phyloP scores from a whole-genome alignment of 192 early-diverging fungal species.

The Geranomyces variabilis region DNA sequence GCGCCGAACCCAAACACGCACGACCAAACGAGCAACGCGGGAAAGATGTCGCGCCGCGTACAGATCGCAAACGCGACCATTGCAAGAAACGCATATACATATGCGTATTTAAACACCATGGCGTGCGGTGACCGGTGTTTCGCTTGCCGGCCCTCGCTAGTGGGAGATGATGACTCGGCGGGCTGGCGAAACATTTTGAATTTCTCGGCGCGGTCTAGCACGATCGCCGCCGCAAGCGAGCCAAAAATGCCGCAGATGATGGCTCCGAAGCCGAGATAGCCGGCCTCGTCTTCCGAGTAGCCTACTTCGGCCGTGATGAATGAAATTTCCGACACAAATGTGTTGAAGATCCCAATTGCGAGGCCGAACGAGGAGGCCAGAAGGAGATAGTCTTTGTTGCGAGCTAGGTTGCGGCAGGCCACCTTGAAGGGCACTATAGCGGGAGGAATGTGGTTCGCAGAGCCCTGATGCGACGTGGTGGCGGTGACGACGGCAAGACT shows the following conservation, averaged over 20 bases:
- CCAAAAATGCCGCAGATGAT: constrained; percentile 24
- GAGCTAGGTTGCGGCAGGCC: constrained; percentile 5
- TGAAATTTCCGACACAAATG: constrained; percentile 10
- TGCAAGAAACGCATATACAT: background rate
- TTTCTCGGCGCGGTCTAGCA: constrained; percentile 1
- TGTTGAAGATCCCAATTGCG: constrained; percentile 23
- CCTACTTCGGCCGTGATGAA: constrained; percentile 8
- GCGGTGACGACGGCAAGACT: too few relatives aligned
- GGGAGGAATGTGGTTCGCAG: background rate
- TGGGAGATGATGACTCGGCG: too few relatives aligned
- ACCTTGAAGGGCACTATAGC: background rate
- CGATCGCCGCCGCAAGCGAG: constrained; percentile 15
- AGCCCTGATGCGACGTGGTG: too few relatives aligned
- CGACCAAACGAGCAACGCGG: constrained; percentile 9
- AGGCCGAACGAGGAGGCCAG: constrained; percentile 9
- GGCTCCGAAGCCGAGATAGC: constrained; percentile 21
- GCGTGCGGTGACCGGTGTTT: background rate
- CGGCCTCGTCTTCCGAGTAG: constrained; percentile 20
- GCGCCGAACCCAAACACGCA: constrained; percentile 21
- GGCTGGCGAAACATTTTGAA: constrained; percentile 8
- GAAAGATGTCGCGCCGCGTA: constrained; percentile 6
- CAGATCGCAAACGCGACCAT: constrained; percentile 15
- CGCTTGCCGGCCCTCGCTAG: too few relatives aligned
- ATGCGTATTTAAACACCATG: background rate
- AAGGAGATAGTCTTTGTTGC: constrained; percentile 13